Percentiles rank a stretch among this genome's conserved stretches.
phyloP scores from a whole-genome alignment of 2,329 filamentous ascomycete species.

The Fusarium keratoplasticum region DNA sequence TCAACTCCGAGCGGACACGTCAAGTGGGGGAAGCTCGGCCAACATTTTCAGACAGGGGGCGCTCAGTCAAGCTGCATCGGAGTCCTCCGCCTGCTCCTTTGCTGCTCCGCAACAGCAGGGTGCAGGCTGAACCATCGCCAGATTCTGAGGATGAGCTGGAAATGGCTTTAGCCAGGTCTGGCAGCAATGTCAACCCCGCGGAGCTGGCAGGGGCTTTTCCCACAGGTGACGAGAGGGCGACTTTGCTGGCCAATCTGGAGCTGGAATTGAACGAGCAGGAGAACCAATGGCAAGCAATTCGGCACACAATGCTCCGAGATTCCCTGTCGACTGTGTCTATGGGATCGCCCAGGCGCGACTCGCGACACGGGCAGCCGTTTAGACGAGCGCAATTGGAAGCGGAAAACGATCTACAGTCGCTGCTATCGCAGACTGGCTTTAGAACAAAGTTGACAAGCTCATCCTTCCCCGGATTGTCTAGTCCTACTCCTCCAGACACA shows the following conservation, averaged over 20 bases:
- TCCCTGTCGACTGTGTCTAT: slow-evolving; percentile 63
- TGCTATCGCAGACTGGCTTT: slow-evolving; percentile 27
- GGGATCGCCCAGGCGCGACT: slow-evolving; percentile 44
- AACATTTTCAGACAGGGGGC: slow-evolving; percentile 67
- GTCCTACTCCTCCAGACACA: slow-evolving; percentile 64
- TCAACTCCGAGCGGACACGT: slow-evolving; percentile 56
- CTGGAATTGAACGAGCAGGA: slow-evolving; percentile 71
- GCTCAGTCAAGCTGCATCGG: slow-evolving; percentile 59
- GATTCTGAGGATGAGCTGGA: slow-evolving; percentile 63
- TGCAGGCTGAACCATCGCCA: slow-evolving; percentile 62
- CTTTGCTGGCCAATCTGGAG: slow-evolving; percentile 69
- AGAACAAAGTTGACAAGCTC: slow-evolving; percentile 24
- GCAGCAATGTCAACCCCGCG: neutral
- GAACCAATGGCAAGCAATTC: slow-evolving; percentile 69
- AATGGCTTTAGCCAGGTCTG: slow-evolving; percentile 26
- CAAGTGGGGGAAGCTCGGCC: slow-evolving; percentile 70
- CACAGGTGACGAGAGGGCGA: slow-evolving; percentile 54
- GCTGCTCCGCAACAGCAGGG: slow-evolving; percentile 58
- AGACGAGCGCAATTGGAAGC: slow-evolving; percentile 30
- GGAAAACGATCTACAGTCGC: slow-evolving; percentile 27
- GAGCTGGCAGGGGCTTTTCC: neutral
- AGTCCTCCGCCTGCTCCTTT: slow-evolving; percentile 69
- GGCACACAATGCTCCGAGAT: slow-evolving; percentile 61
- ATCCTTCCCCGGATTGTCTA: slow-evolving; percentile 31
- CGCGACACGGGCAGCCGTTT: slow-evolving; percentile 30